Base-by-base conservation (phyloP, 2,329 filamentous ascomycete genomes). In the Botryotinia narcissicola region DNA sequence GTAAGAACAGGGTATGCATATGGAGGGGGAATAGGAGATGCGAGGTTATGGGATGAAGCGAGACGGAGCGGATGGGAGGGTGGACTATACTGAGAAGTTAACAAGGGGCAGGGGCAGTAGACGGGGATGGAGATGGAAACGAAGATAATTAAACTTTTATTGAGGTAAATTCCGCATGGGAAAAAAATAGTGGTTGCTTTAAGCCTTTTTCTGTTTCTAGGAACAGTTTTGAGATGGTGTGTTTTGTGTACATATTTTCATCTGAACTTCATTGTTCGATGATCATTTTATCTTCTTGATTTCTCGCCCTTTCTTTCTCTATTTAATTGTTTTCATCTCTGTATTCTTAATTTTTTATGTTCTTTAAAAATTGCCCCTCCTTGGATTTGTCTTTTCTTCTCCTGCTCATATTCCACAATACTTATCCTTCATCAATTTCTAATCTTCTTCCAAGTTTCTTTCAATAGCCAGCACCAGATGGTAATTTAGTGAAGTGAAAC, bases 121-220 rank as follows among this genome's bases (percentile, higher is more conserved):
- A 22, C 10, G 54, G 0, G 14, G 3, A 14, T 59, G n/a, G n/a
- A 29, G 54, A 32, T 29, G n/a, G 54, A 29, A 29, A 59, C 9
- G 1, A 10, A 18, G 29, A 59, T 48, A 10, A 1, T 48, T 12
- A 48, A 25, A 6, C 12, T 10, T 4, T 4, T 3, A 29, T 7
- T 32, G 2, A 32, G 29, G 0, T 16, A 18, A 29, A 16, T 0
- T 32, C 18, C 35, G 57, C 2, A 59, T 20, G 16, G 18, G 29
- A 25, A 3, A 4, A 4, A 4, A 1, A 9, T 1, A 22, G 44
- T n/a, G 4, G 1, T 14, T n/a, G 10, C 22, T n/a, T 14, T 51
- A 10, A 5, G 10, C 14, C 0, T 51, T 4, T 1, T 14, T n/a
- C 46, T 48, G 1, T 48, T 48, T 48, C 46, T 25, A 25, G 22